Conservation (phyloP, 352 stramenopile genomes). For the Globisporangium cederbergense region DNA sequence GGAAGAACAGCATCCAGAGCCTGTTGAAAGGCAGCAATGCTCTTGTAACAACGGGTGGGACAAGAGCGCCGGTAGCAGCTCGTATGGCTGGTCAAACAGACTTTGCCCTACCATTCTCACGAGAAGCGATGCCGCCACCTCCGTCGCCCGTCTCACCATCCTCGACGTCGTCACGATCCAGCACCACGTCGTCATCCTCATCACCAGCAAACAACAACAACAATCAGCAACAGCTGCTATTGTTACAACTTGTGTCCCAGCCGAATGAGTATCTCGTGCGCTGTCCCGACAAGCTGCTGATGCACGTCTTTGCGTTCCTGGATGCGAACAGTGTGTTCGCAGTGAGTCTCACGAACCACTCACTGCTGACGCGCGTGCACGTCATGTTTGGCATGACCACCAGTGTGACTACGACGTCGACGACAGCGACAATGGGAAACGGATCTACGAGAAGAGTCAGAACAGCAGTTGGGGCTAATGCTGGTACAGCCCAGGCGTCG, state of each 20-base stretch:
- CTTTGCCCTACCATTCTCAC: background rate
- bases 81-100: background rate
- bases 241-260: conserved; percentile 2
- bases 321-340: conserved; percentile 70
- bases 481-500: conserved; percentile 13
- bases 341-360: conserved; percentile 58
- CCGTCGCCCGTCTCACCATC: background rate
- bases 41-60: background rate
- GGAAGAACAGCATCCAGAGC: conserved; percentile 65
- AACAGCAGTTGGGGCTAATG: background rate
- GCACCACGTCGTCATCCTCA: conserved; percentile 10
- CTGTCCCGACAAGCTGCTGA: conserved; percentile 53
- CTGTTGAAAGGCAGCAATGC: conserved; percentile 45
- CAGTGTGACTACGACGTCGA: conserved; percentile 9
- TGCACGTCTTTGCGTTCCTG: conserved; percentile 64
- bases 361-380: conserved; percentile 55
- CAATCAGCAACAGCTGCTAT: conserved; percentile 4
- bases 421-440: background rate
- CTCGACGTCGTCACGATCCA: conserved; percentile 13
- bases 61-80: background rate
- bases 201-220: conserved; percentile 2
- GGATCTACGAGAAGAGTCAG: background rate
- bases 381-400: conserved; percentile 57
- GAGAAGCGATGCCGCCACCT: background rate
- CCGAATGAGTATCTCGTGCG: conserved; percentile 26